These are phyloP conservation scores for Tulasnella sp. DNA, from an alignment of 768 basidiomycete species.

Conservation along the genomic window DNA sequence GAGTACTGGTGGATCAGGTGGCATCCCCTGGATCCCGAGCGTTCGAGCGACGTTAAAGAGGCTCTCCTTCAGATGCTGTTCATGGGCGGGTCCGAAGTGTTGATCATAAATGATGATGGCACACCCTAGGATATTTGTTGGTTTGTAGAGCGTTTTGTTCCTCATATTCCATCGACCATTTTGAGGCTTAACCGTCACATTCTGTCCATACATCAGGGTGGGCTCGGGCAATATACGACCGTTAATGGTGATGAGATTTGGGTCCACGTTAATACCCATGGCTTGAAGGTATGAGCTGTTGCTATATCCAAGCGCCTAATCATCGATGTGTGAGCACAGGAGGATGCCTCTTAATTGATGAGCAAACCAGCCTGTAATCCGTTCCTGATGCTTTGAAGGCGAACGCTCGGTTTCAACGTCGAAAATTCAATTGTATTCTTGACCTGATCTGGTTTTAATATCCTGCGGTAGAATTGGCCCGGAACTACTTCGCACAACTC, in stretches of 20 bases:
- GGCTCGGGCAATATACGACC: slow-evolving; percentile 61
- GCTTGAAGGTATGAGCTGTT: slow-evolving; percentile 65
- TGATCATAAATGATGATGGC: slow-evolving; percentile 58
- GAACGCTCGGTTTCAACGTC: slow-evolving; percentile 51
- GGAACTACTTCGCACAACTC: slow-evolving; percentile 55
- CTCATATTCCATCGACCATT: slow-evolving; percentile 78
- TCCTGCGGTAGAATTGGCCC: slow-evolving; percentile 66
- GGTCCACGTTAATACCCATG: slow-evolving; percentile 61
- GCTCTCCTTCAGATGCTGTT: slow-evolving; percentile 49
- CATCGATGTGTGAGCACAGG: not conserved
- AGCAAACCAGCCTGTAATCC: slow-evolving; percentile 42
- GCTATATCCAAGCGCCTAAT: slow-evolving; percentile 42
- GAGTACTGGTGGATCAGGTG: slow-evolving; percentile 38
- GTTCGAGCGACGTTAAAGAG: not conserved
- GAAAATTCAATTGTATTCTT: slow-evolving; percentile 57
- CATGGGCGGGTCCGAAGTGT: slow-evolving; percentile 45
- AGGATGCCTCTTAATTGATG: slow-evolving; percentile 38
- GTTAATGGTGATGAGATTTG: slow-evolving; percentile 46
- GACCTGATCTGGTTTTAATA: slow-evolving; percentile 38
- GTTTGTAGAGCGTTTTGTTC: slow-evolving; percentile 44
- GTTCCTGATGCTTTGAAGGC: slow-evolving; percentile 46
- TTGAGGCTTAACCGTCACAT: slow-evolving; percentile 44
- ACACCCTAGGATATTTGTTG: slow-evolving; percentile 49
- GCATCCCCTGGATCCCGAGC: slow-evolving; percentile 52
- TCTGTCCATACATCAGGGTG: slow-evolving; percentile 53